A percentile compares a stretch with the other conserved stretches of the same genome.
These are phyloP conservation scores for Cercospora sojina DNA, from an alignment of 2,329 filamentous ascomycete genomes.

Conservation along the genomic window DNA sequence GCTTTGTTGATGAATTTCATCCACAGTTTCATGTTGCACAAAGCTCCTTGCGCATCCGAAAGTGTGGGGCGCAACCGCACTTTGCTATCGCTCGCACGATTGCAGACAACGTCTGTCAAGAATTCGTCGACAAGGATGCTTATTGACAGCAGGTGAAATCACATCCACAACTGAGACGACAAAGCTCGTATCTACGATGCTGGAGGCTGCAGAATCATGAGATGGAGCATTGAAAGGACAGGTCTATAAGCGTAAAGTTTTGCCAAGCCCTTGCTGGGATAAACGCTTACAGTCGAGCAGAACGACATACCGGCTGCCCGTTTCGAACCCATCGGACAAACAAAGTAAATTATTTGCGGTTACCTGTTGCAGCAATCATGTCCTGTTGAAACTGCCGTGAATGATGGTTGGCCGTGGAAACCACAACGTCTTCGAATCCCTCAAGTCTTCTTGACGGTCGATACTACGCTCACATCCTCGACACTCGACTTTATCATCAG, in stretches of 20 bases:
- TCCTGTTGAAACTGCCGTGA: neutral
- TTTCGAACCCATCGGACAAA: neutral
- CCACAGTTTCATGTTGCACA: neutral
- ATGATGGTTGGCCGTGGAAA: slow-evolving; percentile 4
- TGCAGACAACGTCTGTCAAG: neutral
- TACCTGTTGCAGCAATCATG: neutral
- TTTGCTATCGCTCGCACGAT: neutral
- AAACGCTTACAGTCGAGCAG: neutral
- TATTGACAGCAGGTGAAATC: neutral
- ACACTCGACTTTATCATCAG: neutral
- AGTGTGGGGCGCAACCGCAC: neutral
- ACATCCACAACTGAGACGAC: neutral
- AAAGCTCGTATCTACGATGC: neutral
- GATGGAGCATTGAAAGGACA: neutral
- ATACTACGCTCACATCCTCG: neutral
- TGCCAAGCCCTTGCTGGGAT: neutral
- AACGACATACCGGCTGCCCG: neutral
- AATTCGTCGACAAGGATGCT: neutral
- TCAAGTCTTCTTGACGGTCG: neutral
- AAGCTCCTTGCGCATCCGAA: neutral
- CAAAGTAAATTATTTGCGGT: neutral
- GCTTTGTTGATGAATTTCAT: neutral
- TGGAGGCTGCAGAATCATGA: neutral
- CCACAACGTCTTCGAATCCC: neutral
- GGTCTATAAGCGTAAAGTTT: neutral